Evolutionary conservation across 2,329 filamentous ascomycete genomes (phyloP).

Genomic region (Fusarium sp.): DNA sequence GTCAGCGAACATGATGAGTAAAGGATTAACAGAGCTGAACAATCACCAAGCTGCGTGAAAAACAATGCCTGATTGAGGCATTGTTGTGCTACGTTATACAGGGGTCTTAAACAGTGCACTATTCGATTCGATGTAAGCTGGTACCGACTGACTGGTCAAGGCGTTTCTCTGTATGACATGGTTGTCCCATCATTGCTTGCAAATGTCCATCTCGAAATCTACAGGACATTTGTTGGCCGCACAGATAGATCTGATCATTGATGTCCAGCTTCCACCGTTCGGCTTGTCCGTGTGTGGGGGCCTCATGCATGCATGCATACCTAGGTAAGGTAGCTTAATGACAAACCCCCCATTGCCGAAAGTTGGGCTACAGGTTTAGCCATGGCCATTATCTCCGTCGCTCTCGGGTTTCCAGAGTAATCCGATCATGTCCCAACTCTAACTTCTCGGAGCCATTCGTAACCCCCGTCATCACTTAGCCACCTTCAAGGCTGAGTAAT

Average conservation of each 20-base stretch:
- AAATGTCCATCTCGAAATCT: not conserved
- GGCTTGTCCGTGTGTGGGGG: conserved; percentile 35
- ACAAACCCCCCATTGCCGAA: conserved; percentile 11
- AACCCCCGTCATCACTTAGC: not conserved
- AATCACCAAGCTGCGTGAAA: not conserved
- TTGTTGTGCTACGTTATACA: conserved; percentile 30
- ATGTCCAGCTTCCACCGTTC: conserved; percentile 34
- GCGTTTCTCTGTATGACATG: not conserved
- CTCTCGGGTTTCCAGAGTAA: conserved; percentile 6
- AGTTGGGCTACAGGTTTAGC: not conserved
- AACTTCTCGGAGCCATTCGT: not conserved
- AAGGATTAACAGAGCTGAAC: not conserved
- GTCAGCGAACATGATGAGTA: not conserved
- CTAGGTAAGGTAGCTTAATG: conserved; percentile 1
- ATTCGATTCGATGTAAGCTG: not conserved
- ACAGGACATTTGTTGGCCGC: not conserved
- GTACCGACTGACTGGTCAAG: not conserved
- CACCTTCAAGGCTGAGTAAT: not conserved
- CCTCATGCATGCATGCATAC: not conserved
- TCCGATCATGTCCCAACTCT: not conserved
- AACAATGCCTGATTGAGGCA: not conserved
- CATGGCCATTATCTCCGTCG: conserved; percentile 5
- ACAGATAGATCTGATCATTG: conserved; percentile 1
- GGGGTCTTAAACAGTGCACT: not conserved
- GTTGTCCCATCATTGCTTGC: conserved; percentile 12